phyloP scores from a whole-genome alignment of 768 basidiomycete species.

The Tephrocybe sp. region DNA sequence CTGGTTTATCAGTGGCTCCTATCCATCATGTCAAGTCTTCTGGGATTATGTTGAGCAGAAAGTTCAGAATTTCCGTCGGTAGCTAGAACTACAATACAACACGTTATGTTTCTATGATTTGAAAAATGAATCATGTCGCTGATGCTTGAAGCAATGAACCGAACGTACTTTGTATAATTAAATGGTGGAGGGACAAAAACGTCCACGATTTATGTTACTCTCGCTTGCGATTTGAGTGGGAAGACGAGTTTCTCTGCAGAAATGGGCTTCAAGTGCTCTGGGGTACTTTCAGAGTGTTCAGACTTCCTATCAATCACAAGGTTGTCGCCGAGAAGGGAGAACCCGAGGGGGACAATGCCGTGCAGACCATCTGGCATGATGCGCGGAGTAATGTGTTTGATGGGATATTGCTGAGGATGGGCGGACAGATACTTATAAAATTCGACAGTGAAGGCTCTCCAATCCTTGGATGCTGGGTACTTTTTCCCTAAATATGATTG shows the following conservation, averaged over 20 bases:
- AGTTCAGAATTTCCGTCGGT: too few species aligned
- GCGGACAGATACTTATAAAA: constrained; percentile 29
- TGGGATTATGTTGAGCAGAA: constrained; percentile 5
- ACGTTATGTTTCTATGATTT: too few species aligned
- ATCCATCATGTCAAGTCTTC: neutral
- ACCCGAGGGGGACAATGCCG: constrained; percentile 25
- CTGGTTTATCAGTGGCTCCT: constrained; percentile 2
- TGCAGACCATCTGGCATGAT: constrained; percentile 31
- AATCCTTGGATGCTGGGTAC: constrained; percentile 22
- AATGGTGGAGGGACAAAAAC: too few species aligned
- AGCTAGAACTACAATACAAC: too few species aligned
- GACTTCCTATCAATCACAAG: constrained; percentile 22
- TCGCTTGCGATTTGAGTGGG: neutral
- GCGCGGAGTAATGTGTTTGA: constrained; percentile 25
- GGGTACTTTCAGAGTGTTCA: neutral
- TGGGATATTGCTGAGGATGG: constrained; percentile 21
- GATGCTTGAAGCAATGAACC: too few species aligned
- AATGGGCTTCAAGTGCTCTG: constrained; percentile 27
- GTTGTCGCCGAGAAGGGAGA: constrained; percentile 26
- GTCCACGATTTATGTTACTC: neutral
- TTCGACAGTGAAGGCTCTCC: constrained; percentile 28
- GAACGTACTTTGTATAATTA: too few species aligned
- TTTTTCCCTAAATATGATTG: constrained; percentile 14
- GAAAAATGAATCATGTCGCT: too few species aligned
- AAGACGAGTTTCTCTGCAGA: constrained; percentile 31